Percentiles rank a stretch among this genome's conserved stretches.
These are phyloP conservation scores for Saturnispora halmiae DNA, from an alignment of 805 yeast species.

Conservation along the genomic window DNA sequence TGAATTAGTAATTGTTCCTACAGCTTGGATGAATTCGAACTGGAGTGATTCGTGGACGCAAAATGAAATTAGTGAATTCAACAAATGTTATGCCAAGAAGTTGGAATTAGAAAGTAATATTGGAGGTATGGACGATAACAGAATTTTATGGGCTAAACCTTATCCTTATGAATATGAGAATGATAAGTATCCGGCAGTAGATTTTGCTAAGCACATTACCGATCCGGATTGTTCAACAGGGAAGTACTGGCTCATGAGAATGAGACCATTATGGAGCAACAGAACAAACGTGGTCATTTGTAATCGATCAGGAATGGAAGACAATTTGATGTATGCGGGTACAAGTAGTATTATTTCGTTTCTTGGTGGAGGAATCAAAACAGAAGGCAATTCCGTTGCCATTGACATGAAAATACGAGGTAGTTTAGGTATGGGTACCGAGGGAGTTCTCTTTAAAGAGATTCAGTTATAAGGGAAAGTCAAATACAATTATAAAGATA, in stretches of 20 bases:
- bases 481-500: background rate
- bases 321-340: slow-evolving; percentile 58
- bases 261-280: slow-evolving; percentile 27
- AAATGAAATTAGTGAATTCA: slow-evolving; percentile 15
- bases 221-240: slow-evolving; percentile 23
- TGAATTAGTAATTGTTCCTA: slow-evolving; percentile 62
- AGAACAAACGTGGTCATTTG: slow-evolving; percentile 40
- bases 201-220: slow-evolving; percentile 11
- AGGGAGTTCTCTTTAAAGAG: slow-evolving; percentile 56
- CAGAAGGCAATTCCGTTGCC: slow-evolving; percentile 16
- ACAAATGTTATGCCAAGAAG: slow-evolving; percentile 16
- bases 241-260: slow-evolving; percentile 63
- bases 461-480: slow-evolving; percentile 26
- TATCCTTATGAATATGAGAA: slow-evolving; percentile 2
- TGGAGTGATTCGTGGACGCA: slow-evolving; percentile 25
- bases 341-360: slow-evolving; percentile 51
- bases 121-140: no score
- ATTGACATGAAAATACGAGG: slow-evolving; percentile 47
- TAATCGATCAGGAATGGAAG: slow-evolving; percentile 76
- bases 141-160: slow-evolving; percentile 7
- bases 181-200: background rate
- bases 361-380: slow-evolving; percentile 29
- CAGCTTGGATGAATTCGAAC: slow-evolving; percentile 69
- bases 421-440: slow-evolving; percentile 51
- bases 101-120: no score